Evolutionary conservation across 108 stramenopile genomes (phyloP).

Genomic region (Mediolabrus comicus): DNA sequence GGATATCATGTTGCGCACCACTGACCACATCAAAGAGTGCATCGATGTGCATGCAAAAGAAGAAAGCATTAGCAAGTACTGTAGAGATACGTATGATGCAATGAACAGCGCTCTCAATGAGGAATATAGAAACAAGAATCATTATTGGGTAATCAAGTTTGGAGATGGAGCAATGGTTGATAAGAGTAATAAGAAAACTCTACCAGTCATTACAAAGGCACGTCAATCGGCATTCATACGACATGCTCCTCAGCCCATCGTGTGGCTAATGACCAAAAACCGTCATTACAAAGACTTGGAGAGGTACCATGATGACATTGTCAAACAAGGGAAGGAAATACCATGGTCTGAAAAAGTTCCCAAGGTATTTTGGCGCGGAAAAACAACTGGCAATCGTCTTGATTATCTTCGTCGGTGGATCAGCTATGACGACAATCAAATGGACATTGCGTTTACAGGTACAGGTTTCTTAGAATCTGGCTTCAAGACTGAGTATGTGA

Average conservation of each 20-base stretch:
- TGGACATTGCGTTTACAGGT: not conserved
- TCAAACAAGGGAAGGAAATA: not conserved
- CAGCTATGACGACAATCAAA: not conserved
- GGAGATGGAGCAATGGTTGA: not conserved
- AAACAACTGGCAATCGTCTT: not conserved
- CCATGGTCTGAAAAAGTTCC: not conserved
- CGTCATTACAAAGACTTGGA: constrained; percentile 3
- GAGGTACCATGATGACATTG: not conserved
- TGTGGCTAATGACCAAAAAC: not conserved
- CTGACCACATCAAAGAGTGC: not conserved
- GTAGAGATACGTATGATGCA: not conserved
- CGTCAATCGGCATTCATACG: not conserved
- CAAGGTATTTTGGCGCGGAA: not conserved
- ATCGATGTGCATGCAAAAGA: not conserved
- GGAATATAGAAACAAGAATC: not conserved
- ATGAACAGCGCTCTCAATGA: not conserved
- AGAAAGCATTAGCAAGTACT: not conserved
- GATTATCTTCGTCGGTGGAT: not conserved
- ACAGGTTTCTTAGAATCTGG: not conserved
- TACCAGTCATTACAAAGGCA: not conserved
- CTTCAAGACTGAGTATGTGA: not conserved
- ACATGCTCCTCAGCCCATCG: not conserved
- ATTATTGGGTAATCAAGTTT: not conserved
- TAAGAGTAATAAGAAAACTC: not conserved
- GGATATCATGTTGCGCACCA: not conserved